Percentiles rank a stretch among this genome's conserved stretches.
phyloP scores from a whole-genome alignment of 2,329 filamentous ascomycete genomes.

The Venturiaceae sp. region DNA sequence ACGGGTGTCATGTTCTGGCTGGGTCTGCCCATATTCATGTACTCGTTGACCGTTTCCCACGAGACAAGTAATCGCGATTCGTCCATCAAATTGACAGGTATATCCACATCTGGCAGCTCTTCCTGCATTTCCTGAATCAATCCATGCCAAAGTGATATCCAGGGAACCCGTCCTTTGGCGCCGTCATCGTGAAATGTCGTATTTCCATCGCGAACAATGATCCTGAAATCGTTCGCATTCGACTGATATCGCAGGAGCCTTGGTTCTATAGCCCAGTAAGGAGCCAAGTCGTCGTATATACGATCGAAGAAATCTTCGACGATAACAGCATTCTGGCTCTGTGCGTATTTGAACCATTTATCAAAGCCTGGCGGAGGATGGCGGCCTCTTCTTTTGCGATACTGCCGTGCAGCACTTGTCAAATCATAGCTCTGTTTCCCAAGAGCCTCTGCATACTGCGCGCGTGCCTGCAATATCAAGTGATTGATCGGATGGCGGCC shows the following conservation, averaged over 20 bases:
- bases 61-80: constrained; percentile 11
- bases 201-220: constrained; percentile 31
- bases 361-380: constrained; percentile 43
- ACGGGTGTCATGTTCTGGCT: constrained; percentile 19
- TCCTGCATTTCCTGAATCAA: constrained; percentile 14
- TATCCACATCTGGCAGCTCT: constrained; percentile 11
- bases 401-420: constrained; percentile 28
- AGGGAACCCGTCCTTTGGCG: constrained; percentile 17
- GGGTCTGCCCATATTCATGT: constrained; percentile 22
- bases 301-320: constrained; percentile 43
- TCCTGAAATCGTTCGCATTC: constrained; percentile 24
- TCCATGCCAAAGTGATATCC: constrained; percentile 32
- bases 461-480: background rate
- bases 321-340: constrained; percentile 29
- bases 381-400: constrained; percentile 33
- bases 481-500: background rate
- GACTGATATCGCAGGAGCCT: constrained; percentile 31
- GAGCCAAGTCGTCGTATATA: constrained; percentile 38
- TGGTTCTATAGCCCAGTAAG: constrained; percentile 38
- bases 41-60: constrained; percentile 17
- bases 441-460: background rate
- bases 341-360: constrained; percentile 36
- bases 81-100: constrained; percentile 12
- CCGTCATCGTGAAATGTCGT: constrained; percentile 20
- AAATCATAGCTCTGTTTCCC: constrained; percentile 13